Conservation (phyloP, 805 yeast genomes). For the Grigorovia humatica region DNA sequence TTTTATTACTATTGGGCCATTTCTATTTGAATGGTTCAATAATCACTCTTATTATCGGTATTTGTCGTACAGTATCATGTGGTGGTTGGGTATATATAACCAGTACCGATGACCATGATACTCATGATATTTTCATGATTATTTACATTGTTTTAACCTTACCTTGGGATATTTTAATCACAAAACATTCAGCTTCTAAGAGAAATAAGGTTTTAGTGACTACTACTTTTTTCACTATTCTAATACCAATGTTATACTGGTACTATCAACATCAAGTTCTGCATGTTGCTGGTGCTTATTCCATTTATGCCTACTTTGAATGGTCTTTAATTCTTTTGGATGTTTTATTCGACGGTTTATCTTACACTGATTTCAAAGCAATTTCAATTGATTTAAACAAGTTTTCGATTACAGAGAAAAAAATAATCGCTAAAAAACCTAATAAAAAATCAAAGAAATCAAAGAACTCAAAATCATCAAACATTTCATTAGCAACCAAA, state of each 20-base stretch:
- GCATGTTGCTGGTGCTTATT: slow-evolving; percentile 84
- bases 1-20: slow-evolving; percentile 42
- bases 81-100: slow-evolving; percentile 99
- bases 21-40: slow-evolving; percentile 30
- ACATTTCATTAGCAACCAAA: neutral
- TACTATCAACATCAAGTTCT: slow-evolving; percentile 91
- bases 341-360: slow-evolving; percentile 73
- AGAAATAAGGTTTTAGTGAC: slow-evolving; percentile 41
- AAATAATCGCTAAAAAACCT: neutral
- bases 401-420: slow-evolving; percentile 6
- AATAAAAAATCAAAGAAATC: neutral
- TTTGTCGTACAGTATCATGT: slow-evolving; percentile 84
- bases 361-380: slow-evolving; percentile 57
- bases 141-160: slow-evolving; percentile 76
- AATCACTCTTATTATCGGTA: slow-evolving; percentile 39
- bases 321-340: slow-evolving; percentile 85
- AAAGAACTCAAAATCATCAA: neutral
- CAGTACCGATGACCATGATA: slow-evolving; percentile 92
- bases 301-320: slow-evolving; percentile 87
- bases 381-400: slow-evolving; percentile 36
- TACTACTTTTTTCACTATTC: slow-evolving; percentile 51
- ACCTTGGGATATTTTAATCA: slow-evolving; percentile 76
- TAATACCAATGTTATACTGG: slow-evolving; percentile 77
- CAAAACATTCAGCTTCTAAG: slow-evolving; percentile 38
- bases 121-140: slow-evolving; percentile 94